Conservation (phyloP, 306 rosid species). For the Lathyrus oleraceus region DNA sequence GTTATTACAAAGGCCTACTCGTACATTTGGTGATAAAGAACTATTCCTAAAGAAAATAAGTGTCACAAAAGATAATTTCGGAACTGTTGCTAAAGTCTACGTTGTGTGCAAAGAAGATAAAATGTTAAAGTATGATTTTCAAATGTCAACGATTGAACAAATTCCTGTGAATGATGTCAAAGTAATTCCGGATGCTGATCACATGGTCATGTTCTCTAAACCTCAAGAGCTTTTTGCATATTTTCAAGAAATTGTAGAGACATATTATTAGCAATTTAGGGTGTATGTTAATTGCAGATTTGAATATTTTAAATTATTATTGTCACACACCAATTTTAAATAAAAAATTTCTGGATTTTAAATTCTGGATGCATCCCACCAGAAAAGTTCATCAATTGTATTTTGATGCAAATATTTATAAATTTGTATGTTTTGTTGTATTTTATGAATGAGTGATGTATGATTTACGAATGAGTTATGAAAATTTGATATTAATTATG, state of each 20-base stretch:
- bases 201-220: conserved; percentile 57
- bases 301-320: too few relatives aligned
- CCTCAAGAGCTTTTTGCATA: conserved; percentile 35
- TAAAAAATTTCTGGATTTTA: too few relatives aligned
- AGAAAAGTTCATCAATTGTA: too few relatives aligned
- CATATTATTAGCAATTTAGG: background rate
- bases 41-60: background rate
- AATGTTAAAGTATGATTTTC: conserved; percentile 8
- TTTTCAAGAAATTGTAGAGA: conserved; percentile 37
- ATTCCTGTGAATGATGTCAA: conserved; percentile 40
- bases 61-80: conserved; percentile 37
- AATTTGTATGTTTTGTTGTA: too few relatives aligned
- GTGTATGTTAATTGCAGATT: too few relatives aligned
- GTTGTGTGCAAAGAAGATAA: conserved; percentile 44
- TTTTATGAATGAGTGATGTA: too few relatives aligned
- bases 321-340: too few relatives aligned
- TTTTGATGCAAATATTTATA: too few relatives aligned
- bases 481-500: too few relatives aligned
- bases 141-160: conserved; percentile 38
- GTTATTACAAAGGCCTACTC: conserved; percentile 33
- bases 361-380: too few relatives aligned
- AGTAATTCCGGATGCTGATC: conserved; percentile 45
- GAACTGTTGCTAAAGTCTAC: conserved; percentile 42
- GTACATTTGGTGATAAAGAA: background rate
- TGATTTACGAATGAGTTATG: too few relatives aligned